These are phyloP conservation scores for Gossypium mustelinum DNA, from an alignment of 345 rosid genomes.

Conservation along the genomic window DNA sequence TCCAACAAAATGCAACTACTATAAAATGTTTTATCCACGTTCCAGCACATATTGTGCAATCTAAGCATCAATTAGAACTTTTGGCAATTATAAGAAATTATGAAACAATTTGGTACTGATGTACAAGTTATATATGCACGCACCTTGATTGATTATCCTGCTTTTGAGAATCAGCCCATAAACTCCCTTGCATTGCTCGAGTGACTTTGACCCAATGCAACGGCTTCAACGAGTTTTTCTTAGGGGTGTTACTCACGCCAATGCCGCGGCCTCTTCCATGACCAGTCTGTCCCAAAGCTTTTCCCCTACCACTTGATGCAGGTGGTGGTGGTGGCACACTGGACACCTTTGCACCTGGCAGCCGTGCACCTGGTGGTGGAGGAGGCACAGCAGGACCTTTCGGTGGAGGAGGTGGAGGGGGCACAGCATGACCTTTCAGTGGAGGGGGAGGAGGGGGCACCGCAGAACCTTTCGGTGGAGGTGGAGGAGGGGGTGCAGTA, in stretches of 20 bases:
- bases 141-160: slow-evolving; percentile 82
- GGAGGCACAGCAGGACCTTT: slow-evolving; percentile 11
- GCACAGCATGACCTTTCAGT: slow-evolving; percentile 17
- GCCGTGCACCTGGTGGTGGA: slow-evolving; percentile 30
- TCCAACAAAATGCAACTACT: background rate
- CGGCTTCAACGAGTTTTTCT: slow-evolving; percentile 71
- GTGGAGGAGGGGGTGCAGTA: slow-evolving; percentile 27
- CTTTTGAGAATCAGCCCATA: slow-evolving; percentile 92
- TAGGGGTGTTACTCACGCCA: slow-evolving; percentile 47
- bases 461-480: slow-evolving; percentile 49
- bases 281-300: slow-evolving; percentile 33
- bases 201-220: slow-evolving; percentile 97
- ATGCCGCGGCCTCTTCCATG: slow-evolving; percentile 59
- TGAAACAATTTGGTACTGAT: background rate
- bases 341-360: slow-evolving; percentile 45
- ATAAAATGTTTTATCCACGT: background rate
- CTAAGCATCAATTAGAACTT: background rate
- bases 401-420: slow-evolving; percentile 42
- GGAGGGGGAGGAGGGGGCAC: slow-evolving; percentile 56
- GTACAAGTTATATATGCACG: slow-evolving; percentile 17
- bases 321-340: slow-evolving; percentile 75
- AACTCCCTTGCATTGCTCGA: slow-evolving; percentile 84
- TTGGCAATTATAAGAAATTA: background rate
- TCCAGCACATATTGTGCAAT: background rate
- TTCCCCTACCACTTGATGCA: slow-evolving; percentile 63